Evolutionary conservation across 305 asterid genomes (phyloP), one percentile per base, ranked within the genome.

Genomic region (Fraxinus dipetala): DNA sequence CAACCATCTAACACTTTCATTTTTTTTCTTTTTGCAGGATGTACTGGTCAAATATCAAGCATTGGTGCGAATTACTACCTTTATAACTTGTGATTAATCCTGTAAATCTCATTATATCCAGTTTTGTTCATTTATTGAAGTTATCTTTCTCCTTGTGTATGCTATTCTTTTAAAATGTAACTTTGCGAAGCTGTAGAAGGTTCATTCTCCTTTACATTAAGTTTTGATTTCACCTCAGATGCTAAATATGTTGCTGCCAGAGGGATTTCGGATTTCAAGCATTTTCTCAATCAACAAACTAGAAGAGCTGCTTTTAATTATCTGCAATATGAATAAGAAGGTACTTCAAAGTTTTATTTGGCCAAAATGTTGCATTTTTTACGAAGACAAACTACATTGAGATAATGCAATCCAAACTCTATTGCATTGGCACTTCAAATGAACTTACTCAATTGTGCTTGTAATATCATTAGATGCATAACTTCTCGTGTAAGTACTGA

Each of bases 221-320:
- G 28, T 26, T 26, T 80, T 87, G 70, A 63, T 76, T 88, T 80
- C 73, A 36, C 90, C 77, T 76, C 93, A 91, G 94, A 85, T 91
- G 81, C 88, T 83, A 91, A 85, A 76, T 83, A 80, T 89, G 75
- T 73, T 82, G 82, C 78, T 83, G 83, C 86, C 78, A 83, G 84
- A 81, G 90, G 87, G 80, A 83, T 43, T 83, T 80, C 92, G 87
- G 80, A 83, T 43, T 83, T 80, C 92, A 74, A 86, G 84, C 85
- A 79, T 82, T 56, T 59, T 88, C 84, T 40, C 78, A 83, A 89
- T 94, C 83, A 78, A 81, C 80, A 90, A 89, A 79, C 92, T 95
- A 85, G 95, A 94, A 88, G 97, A 94, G 87, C 84, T 94, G 85
- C 99, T 90, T 84, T 80, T 92, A 86, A 72, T 87, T 81, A 86